Evolutionary conservation across 768 basidiomycete genomes (phyloP).

Genomic region (Lepiota subincarnata): DNA sequence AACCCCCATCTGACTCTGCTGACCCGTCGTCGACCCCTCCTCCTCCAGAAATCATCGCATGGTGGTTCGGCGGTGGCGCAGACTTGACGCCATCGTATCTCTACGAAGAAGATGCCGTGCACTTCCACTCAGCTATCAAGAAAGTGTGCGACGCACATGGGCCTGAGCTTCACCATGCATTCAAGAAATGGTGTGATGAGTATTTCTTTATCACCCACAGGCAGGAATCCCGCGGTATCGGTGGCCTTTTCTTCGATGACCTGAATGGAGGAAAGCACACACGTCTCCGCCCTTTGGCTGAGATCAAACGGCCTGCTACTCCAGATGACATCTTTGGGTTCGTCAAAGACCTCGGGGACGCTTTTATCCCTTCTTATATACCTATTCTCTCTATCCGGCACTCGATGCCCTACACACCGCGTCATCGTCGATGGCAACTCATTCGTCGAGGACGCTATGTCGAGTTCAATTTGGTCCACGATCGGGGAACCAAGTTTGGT

Average conservation of each 20-base stretch:
- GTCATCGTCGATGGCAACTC: constrained; percentile 88
- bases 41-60: constrained; percentile 56
- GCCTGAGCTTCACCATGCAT: constrained; percentile 59
- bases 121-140: constrained; percentile 83
- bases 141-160: constrained; percentile 73
- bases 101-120: constrained; percentile 77
- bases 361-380: constrained; percentile 87
- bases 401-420: constrained; percentile 52
- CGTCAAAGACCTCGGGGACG: constrained; percentile 64
- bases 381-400: constrained; percentile 72
- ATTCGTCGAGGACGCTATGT: constrained; percentile 89
- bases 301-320: constrained; percentile 44
- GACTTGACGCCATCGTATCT: constrained; percentile 95
- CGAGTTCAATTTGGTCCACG: constrained; percentile 88
- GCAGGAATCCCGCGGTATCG: constrained; percentile 80
- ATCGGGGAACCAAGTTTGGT: constrained; percentile 86
- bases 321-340: constrained; percentile 75
- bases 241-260: constrained; percentile 97
- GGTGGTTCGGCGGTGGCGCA: constrained; percentile 99
- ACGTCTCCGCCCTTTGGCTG: constrained; percentile 44
- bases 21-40: constrained; percentile 36
- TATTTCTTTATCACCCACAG: constrained; percentile 95
- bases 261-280: constrained; percentile 62
- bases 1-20: constrained; percentile 28
- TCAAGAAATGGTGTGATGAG: constrained; percentile 97